phyloP scores from a whole-genome alignment of 2,329 filamentous ascomycete species.

The Sporothrix brasiliensis region DNA sequence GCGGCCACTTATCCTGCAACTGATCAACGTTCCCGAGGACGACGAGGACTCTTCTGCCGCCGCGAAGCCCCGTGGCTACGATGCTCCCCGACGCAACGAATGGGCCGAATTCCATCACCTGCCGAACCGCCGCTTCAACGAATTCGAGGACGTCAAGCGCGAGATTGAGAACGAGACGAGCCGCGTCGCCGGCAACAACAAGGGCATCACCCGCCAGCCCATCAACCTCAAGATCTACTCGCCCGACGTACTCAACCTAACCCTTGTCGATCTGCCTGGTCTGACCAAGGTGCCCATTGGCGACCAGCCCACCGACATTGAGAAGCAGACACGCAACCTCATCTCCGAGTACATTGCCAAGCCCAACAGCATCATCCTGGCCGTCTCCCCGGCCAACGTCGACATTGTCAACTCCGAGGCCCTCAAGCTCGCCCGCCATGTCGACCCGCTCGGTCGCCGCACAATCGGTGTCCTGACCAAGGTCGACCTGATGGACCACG shows the following conservation, averaged over 20 bases:
- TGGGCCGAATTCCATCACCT: constrained; percentile 99
- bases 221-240: constrained; percentile 99
- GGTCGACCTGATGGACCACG: constrained; percentile 96
- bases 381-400: constrained; percentile 94
- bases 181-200: constrained; percentile 93
- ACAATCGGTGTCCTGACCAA: constrained; percentile 99
- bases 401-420: constrained; percentile 99
- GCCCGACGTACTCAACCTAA: constrained; percentile 94
- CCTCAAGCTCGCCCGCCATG: constrained; percentile 91
- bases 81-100: constrained; percentile 65
- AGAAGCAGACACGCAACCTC: constrained; percentile 90
- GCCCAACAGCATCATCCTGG: constrained; percentile 95
- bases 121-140: constrained; percentile 93
- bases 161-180: constrained; percentile 97
- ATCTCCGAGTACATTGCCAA: constrained; percentile 98
- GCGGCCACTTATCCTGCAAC: constrained; percentile 90
- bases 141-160: constrained; percentile 97
- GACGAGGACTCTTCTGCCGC: constrained; percentile 57
- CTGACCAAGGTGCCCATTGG: constrained; percentile 70
- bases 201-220: constrained; percentile 91
- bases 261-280: constrained; percentile 92
- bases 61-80: constrained; percentile 64
- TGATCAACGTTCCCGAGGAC: constrained; percentile 92
- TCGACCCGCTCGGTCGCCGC: constrained; percentile 94
- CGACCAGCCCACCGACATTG: constrained; percentile 44